Evolutionary conservation across 345 rosid species (phyloP).

Genomic region (Heritiera fomes): DNA sequence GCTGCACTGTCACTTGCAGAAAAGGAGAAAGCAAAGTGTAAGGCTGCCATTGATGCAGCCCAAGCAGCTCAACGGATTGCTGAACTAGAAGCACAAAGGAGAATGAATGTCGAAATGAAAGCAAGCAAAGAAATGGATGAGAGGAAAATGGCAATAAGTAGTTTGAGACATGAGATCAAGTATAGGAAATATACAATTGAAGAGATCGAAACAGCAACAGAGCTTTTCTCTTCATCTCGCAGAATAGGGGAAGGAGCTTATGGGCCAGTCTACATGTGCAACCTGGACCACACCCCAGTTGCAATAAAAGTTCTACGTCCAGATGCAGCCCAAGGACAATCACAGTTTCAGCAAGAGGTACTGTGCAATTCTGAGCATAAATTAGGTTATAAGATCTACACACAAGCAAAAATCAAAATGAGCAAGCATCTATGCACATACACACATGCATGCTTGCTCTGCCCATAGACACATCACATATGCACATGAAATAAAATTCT

Average conservation of each 20-base stretch:
- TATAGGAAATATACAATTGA: constrained; percentile 67
- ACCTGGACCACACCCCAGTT: constrained; percentile 70
- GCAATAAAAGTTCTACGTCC: constrained; percentile 86
- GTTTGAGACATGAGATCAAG: constrained; percentile 36
- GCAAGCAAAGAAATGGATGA: constrained; percentile 38
- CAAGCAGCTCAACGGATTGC: constrained; percentile 54
- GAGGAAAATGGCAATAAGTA: constrained; percentile 25
- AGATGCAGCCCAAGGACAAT: constrained; percentile 82
- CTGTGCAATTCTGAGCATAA: neutral
- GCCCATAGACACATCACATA: neutral
- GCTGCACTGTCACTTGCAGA: constrained; percentile 57
- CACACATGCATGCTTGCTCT: neutral
- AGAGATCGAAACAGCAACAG: constrained; percentile 79
- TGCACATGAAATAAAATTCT: neutral
- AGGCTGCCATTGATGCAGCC: constrained; percentile 63
- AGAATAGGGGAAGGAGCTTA: constrained; percentile 98
- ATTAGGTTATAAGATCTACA: neutral
- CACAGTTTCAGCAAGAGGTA: constrained; percentile 86
- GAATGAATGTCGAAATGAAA: constrained; percentile 48
- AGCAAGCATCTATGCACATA: neutral
- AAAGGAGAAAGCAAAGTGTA: constrained; percentile 60
- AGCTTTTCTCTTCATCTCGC: constrained; percentile 46
- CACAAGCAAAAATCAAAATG: too few relatives aligned
- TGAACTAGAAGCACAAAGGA: constrained; percentile 59
- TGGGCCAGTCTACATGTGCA: constrained; percentile 73